Evolutionary conservation across 2,329 filamentous ascomycete species (phyloP).

Genomic region (Penicillium sp.): DNA sequence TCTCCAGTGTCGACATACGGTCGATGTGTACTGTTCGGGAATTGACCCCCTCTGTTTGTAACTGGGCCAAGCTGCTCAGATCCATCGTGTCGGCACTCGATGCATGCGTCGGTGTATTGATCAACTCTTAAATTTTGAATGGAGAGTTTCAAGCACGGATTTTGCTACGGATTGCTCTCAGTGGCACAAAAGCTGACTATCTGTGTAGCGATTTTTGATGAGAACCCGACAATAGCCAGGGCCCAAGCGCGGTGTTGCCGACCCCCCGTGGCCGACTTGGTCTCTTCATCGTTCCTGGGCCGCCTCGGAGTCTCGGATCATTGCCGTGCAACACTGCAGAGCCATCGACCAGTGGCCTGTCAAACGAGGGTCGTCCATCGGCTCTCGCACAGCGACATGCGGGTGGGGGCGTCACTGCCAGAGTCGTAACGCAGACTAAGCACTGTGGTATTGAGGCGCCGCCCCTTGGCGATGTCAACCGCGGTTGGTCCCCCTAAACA

Average conservation of each 20-base stretch:
- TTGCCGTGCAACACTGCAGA: constrained; percentile 17
- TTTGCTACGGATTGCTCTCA: neutral
- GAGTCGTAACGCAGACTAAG: constrained; percentile 19
- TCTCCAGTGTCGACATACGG: constrained; percentile 45
- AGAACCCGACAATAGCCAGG: constrained; percentile 1
- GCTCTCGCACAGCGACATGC: constrained; percentile 14
- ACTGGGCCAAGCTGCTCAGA: constrained; percentile 35
- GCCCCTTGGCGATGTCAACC: constrained; percentile 8
- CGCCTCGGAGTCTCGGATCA: constrained; percentile 7
- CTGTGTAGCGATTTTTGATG: neutral
- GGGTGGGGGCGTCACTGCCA: constrained; percentile 21
- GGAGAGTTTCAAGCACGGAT: neutral
- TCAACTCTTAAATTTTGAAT: neutral
- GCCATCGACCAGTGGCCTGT: constrained; percentile 1
- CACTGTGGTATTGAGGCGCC: neutral
- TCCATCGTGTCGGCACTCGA: constrained; percentile 22
- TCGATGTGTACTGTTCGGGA: constrained; percentile 45
- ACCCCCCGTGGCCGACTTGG: neutral
- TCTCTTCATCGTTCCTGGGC: constrained; percentile 2
- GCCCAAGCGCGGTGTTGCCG: constrained; percentile 9
- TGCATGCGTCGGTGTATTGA: neutral
- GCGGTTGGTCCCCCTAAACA: constrained; percentile 10
- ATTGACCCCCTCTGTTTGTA: constrained; percentile 50
- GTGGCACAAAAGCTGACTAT: neutral
- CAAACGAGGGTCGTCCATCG: neutral